phyloP scores from a whole-genome alignment of 192 early-diverging fungal species.

The Dimargaris cristalligena region DNA sequence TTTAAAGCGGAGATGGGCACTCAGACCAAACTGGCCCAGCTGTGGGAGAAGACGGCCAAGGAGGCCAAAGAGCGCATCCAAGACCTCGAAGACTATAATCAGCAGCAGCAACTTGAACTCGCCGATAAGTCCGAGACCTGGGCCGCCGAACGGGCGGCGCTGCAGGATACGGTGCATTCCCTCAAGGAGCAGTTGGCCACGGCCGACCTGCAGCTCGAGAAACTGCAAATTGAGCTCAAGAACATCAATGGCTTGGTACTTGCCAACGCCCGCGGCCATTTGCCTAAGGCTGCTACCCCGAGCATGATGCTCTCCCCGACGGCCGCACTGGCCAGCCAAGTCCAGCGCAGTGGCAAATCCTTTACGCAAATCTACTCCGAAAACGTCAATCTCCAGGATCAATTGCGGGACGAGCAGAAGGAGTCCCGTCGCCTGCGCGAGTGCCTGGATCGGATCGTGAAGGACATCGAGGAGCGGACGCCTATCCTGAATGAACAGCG shows the following conservation, averaged over 20 bases:
- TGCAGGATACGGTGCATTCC: constrained; percentile 24
- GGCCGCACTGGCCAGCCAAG: constrained; percentile 25
- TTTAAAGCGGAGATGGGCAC: constrained; percentile 50
- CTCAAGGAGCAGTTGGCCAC: constrained; percentile 1
- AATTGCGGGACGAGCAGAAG: constrained; percentile 23
- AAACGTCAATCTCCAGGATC: constrained; percentile 33
- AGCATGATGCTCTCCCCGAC: constrained; percentile 33
- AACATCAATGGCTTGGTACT: constrained; percentile 18
- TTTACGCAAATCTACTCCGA: constrained; percentile 48
- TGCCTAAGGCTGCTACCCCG: not conserved
- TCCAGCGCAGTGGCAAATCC: constrained; percentile 31
- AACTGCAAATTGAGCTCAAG: constrained; percentile 16
- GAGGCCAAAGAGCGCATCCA: constrained; percentile 33
- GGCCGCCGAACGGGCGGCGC: constrained; percentile 26
- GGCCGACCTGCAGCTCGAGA: not conserved
- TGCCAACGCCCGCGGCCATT: constrained; percentile 7
- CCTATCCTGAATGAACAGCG: constrained; percentile 40
- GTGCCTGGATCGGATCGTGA: constrained; percentile 35
- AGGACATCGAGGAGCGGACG: constrained; percentile 38
- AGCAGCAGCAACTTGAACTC: constrained; percentile 29
- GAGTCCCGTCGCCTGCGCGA: constrained; percentile 33
- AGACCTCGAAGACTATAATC: constrained; percentile 30
- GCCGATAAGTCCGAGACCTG: constrained; percentile 21
- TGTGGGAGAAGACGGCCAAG: constrained; percentile 37
- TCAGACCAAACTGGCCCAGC: constrained; percentile 39